These are phyloP conservation scores for Brasenia schreberi DNA, from an alignment of 164 flowering plant species.

Conservation along the genomic window DNA sequence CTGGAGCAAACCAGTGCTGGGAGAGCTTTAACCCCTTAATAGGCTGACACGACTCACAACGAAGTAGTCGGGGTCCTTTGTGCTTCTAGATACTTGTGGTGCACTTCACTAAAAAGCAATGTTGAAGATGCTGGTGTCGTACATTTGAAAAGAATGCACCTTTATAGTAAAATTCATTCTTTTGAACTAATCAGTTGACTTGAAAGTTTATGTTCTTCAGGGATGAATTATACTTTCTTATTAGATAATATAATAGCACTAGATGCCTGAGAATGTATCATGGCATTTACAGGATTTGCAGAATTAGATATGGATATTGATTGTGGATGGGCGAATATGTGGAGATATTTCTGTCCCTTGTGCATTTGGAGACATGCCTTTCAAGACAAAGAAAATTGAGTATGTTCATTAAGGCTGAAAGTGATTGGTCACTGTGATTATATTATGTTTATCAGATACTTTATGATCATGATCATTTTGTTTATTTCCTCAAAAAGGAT, in stretches of 20 bases:
- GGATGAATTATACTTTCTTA: slow-evolving; percentile 58
- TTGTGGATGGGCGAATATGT: slow-evolving; percentile 84
- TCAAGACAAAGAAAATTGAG: slow-evolving; percentile 93
- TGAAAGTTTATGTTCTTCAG: slow-evolving; percentile 16
- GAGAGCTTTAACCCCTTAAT: too few relatives aligned
- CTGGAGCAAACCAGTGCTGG: too few relatives aligned
- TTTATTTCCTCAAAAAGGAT: slow-evolving; percentile 35
- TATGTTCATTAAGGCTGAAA: slow-evolving; percentile 21
- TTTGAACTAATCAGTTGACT: background rate
- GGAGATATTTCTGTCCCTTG: slow-evolving; percentile 94
- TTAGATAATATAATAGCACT: too few relatives aligned
- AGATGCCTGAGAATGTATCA: too few relatives aligned
- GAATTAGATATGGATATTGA: slow-evolving; percentile 13
- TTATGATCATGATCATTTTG: background rate
- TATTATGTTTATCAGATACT: background rate
- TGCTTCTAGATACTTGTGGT: too few relatives aligned
- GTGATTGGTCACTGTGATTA: background rate
- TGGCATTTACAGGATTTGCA: too few relatives aligned
- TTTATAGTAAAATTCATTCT: background rate
- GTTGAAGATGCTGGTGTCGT: background rate
- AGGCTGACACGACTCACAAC: too few relatives aligned
- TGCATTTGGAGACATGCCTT: slow-evolving; percentile 93
- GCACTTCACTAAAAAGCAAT: background rate
- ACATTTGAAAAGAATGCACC: background rate
- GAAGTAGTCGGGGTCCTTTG: too few relatives aligned